These are phyloP conservation scores for Psidium friedrichsthalianum DNA, from an alignment of 345 rosid genomes.

Conservation along the genomic window DNA sequence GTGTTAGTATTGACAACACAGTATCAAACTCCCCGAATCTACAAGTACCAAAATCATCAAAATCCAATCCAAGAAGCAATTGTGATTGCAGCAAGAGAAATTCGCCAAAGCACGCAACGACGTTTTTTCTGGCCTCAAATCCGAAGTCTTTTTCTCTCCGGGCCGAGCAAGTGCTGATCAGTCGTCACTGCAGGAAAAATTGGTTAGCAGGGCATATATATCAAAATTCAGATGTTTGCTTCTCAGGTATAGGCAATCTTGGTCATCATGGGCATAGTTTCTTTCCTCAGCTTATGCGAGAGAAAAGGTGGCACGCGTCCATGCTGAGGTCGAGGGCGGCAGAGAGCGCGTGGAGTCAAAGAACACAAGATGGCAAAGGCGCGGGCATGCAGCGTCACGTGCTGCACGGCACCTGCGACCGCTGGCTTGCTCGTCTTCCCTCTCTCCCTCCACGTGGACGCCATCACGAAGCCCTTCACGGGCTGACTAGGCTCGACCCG, in stretches of 20 bases:
- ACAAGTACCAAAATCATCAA: background rate
- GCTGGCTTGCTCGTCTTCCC: conserved; percentile 77
- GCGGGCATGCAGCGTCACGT: conserved; percentile 85
- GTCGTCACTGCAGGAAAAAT: background rate
- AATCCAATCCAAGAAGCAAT: background rate
- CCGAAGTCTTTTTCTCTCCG: background rate
- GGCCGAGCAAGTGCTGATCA: background rate
- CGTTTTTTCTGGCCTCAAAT: background rate
- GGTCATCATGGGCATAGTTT: conserved; percentile 68
- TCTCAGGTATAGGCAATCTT: conserved; percentile 32
- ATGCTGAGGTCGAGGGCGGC: conserved; percentile 94
- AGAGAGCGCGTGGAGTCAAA: conserved; percentile 70
- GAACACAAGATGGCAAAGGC: conserved; percentile 89
- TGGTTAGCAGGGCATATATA: conserved; percentile 24
- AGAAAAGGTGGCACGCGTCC: conserved; percentile 78
- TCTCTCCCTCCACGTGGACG: conserved; percentile 77
- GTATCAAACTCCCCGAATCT: background rate
- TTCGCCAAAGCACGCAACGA: background rate
- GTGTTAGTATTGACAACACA: background rate
- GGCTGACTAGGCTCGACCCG: conserved; percentile 41
- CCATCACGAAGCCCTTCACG: conserved; percentile 84
- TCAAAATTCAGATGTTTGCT: background rate
- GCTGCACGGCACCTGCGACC: conserved; percentile 65
- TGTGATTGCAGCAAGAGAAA: background rate
- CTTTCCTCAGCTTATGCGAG: conserved; percentile 80